Evolutionary conservation across 202 grass and related monocot species (phyloP), one percentile per base, ranked within the genome.

Genomic region (Alloteropsis angusta): DNA sequence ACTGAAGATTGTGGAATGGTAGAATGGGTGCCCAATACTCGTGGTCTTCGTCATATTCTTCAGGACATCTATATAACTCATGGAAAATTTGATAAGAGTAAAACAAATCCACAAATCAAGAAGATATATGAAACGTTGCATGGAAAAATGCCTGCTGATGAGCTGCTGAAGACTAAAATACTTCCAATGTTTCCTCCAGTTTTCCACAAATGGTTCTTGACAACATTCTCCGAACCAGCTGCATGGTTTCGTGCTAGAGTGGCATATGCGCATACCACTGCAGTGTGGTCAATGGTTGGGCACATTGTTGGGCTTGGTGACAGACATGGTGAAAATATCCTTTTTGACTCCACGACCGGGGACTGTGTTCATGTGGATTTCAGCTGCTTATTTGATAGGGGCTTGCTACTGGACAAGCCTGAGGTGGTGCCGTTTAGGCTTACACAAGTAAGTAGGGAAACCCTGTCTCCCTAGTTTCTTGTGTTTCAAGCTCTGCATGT

Each of bases 231-330:
- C n/a, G 96, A 98, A 75, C 96, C 96, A 77, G 96, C 96, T 52
- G 89, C 96, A 52, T 98, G 96, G 92, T 95, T 98, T 56, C 87
- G 92, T 85, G 92, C 87, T 48, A 95, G 96, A 68, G 62, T 94
- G 72, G 92, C 96, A 47, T 98, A 95, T 66, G 96, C 96, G 0
- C 96, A 95, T 78, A 93, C 96, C 21, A 87, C 89, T 0, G 96
- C 96, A 22, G 96, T 95, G 16, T 98, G 96, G 96, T 98, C 96
- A 10, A 98, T 98, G 96, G 96, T 94, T 49, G 96, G 95, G 50
- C 95, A 98, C 79, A 98, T 98, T 63, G 95, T 98, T 22, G 92
- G 96, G 23, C 92, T 98, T n/a, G 96, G 96, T 36, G 96, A 98
- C 52, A 84, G 92, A 46, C 92, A 95, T 60, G 96, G 96, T 6